These are phyloP conservation scores for Coemansia sp. DNA, from an alignment of 192 early-diverging fungal genomes.

Conservation along the genomic window DNA sequence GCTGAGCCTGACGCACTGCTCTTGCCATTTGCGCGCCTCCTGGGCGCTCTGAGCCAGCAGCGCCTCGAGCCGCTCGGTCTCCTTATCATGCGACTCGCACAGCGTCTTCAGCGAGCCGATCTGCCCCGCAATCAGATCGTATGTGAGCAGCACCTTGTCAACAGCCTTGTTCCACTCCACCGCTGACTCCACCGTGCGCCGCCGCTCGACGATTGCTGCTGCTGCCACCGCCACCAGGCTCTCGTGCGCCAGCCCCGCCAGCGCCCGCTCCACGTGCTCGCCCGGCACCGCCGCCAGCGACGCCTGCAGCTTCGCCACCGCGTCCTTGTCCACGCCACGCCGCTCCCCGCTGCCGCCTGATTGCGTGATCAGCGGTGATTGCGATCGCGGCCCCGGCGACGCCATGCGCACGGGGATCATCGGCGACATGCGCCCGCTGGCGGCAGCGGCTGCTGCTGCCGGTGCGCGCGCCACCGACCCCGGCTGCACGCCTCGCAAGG, in stretches of 20 bases:
- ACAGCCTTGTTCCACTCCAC: conserved; percentile 19
- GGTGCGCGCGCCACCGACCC: neutral
- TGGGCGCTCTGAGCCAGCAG: conserved; percentile 33
- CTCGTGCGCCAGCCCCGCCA: conserved; percentile 19
- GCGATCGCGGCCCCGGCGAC: conserved; percentile 28
- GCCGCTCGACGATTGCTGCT: conserved; percentile 19
- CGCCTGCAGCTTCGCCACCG: conserved; percentile 15
- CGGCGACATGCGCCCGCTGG: conserved; percentile 39
- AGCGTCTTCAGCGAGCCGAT: conserved; percentile 22
- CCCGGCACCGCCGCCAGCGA: conserved; percentile 8
- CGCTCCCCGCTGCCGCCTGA: neutral
- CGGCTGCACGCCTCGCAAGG: conserved; percentile 12
- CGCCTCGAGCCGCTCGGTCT: conserved; percentile 22
- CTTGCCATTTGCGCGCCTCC: conserved; percentile 36
- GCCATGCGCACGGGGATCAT: conserved; percentile 24
- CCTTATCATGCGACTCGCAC: conserved; percentile 18
- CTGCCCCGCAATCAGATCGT: conserved; percentile 25
- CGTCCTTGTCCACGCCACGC: conserved; percentile 19
- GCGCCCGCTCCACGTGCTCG: conserved; percentile 25
- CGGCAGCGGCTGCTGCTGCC: neutral
- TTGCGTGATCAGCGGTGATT: conserved; percentile 22
- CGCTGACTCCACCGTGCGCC: conserved; percentile 6
- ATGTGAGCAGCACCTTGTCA: conserved; percentile 24
- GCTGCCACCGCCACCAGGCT: conserved; percentile 21
- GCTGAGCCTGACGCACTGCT: conserved; percentile 13